A percentile compares a stretch with the other conserved stretches of the same genome.
These are phyloP conservation scores for Arabidopsis lyrata DNA, from an alignment of 441 rosid species.

Conservation along the genomic window DNA sequence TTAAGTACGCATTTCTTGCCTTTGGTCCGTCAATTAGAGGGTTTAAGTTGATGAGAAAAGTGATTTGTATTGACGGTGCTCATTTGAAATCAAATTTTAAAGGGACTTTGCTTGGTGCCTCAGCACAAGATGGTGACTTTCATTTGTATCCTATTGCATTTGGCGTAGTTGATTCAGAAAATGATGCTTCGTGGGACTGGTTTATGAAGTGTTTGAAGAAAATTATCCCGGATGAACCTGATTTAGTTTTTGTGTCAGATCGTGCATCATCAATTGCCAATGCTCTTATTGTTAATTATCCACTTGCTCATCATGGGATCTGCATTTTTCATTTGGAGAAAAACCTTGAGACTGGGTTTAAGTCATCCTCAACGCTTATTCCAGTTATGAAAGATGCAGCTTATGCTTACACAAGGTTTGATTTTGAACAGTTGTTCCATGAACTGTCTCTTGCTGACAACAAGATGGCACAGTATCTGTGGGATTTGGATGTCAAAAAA, in stretches of 20 bases:
- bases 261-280: background rate
- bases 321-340: background rate
- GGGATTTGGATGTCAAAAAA: background rate
- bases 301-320: background rate
- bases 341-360: background rate
- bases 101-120: background rate
- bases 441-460: background rate
- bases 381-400: background rate
- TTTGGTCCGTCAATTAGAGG: conserved; percentile 3
- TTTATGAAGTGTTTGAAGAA: background rate
- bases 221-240: background rate
- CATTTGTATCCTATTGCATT: background rate
- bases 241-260: background rate
- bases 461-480: too few species aligned
- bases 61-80: background rate
- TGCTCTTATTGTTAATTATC: background rate
- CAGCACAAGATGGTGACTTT: background rate
- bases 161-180: background rate
- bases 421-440: background rate
- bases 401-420: background rate
- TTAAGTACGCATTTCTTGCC: background rate
- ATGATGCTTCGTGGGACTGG: background rate
- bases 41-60: background rate
- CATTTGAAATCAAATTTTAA: background rate
- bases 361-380: background rate